Conservation (phyloP, 345 rosid genomes). For the Eucalyptus polybractea region DNA sequence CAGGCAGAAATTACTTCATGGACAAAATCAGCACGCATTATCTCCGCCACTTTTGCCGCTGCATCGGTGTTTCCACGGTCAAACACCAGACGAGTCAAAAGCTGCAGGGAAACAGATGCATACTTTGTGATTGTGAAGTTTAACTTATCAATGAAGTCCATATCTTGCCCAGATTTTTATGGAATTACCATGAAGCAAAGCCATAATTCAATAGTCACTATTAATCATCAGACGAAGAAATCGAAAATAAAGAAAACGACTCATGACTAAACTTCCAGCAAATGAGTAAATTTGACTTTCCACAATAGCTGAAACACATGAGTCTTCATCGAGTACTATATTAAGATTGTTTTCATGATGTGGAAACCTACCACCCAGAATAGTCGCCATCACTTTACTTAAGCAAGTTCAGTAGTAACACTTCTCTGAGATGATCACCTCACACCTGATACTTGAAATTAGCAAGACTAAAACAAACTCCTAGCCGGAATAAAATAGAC, state of each 20-base stretch:
- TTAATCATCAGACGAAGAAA: not conserved
- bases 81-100: slow-evolving; percentile 91
- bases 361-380: not conserved
- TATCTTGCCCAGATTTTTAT: not conserved
- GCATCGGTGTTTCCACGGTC: slow-evolving; percentile 95
- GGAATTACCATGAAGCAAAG: not conserved
- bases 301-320: not conserved
- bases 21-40: slow-evolving; percentile 95
- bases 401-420: not conserved
- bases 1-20: slow-evolving; percentile 97
- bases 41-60: slow-evolving; percentile 90
- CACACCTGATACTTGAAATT: not conserved
- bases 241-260: not conserved
- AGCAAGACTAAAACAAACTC: not conserved
- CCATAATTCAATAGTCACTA: not conserved
- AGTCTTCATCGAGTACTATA: not conserved
- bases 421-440: not conserved
- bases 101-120: slow-evolving; percentile 29
- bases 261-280: not conserved
- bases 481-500: not conserved
- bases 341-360: not conserved
- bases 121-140: not conserved
- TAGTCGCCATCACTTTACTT: not conserved
- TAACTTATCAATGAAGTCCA: not conserved
- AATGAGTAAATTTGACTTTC: not conserved